A percentile compares a stretch with the other conserved stretches of the same genome.
These are phyloP conservation scores for Hibiscus tridactylites DNA, from an alignment of 345 rosid species.

Conservation along the genomic window DNA sequence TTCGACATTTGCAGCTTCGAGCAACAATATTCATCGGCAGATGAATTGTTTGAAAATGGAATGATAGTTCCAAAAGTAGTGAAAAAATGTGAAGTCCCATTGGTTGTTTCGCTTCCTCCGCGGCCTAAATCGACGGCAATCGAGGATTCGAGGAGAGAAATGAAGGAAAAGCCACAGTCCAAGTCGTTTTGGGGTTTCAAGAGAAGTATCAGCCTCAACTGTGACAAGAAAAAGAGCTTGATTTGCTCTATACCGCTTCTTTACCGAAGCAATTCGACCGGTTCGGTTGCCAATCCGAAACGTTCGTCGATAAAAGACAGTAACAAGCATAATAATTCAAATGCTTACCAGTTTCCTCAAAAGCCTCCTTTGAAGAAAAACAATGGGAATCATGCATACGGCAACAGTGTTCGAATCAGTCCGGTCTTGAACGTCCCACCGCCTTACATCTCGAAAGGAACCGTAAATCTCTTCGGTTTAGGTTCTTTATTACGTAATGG, in stretches of 20 bases:
- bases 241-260: constrained; percentile 53
- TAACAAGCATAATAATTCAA: constrained; percentile 29
- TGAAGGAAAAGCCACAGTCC: background rate
- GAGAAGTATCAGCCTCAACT: constrained; percentile 61
- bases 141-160: constrained; percentile 5
- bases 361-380: constrained; percentile 46
- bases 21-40: constrained; percentile 51
- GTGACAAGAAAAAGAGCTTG: constrained; percentile 43
- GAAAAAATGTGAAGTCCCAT: constrained; percentile 18
- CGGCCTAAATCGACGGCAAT: constrained; percentile 20
- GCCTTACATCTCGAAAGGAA: constrained; percentile 41
- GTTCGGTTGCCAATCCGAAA: constrained; percentile 39
- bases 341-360: constrained; percentile 29
- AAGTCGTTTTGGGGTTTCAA: constrained; percentile 69
- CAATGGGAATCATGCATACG: constrained; percentile 22
- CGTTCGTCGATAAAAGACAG: background rate
- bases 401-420: constrained; percentile 37
- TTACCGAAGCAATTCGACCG: constrained; percentile 60
- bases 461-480: constrained; percentile 42
- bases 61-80: constrained; percentile 49
- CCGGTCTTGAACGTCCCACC: constrained; percentile 64
- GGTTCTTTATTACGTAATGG: constrained; percentile 49
- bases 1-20: constrained; percentile 39
- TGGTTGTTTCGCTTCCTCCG: constrained; percentile 28
- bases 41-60: constrained; percentile 65